Evolutionary conservation across 2,329 filamentous ascomycete genomes (phyloP).

Genomic region (Epichloe scottii): DNA sequence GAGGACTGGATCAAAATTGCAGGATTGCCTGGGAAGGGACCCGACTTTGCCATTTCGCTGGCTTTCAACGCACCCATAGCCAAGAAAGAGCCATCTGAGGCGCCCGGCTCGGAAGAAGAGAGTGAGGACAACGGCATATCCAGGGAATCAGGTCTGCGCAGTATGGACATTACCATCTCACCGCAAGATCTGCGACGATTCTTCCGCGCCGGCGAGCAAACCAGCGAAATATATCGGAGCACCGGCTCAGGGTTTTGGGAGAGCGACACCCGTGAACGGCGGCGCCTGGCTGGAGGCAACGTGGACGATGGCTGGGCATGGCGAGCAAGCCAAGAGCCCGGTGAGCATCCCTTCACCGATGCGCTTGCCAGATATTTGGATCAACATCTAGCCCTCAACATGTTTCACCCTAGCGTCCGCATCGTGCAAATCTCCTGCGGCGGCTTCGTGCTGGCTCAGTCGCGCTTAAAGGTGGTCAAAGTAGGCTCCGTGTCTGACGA

Average conservation of each 20-base stretch:
- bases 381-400: conserved; percentile 39
- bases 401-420: conserved; percentile 42
- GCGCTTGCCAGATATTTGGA: conserved; percentile 37
- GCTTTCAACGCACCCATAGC: conserved; percentile 33
- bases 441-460: conserved; percentile 42
- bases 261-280: conserved; percentile 24
- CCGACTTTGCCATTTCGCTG: conserved; percentile 37
- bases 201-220: conserved; percentile 24
- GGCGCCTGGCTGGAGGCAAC: conserved; percentile 33
- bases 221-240: conserved; percentile 1
- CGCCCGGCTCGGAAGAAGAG: conserved; percentile 8
- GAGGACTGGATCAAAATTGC: conserved; percentile 36
- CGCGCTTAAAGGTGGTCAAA: conserved; percentile 34
- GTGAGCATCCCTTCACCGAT: conserved; percentile 31
- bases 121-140: conserved; percentile 8
- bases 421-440: conserved; percentile 41
- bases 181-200: conserved; percentile 35
- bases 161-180: conserved; percentile 40
- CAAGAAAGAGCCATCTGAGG: background rate
- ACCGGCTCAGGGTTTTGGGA: conserved; percentile 15
- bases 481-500: conserved; percentile 18
- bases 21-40: conserved; percentile 21
- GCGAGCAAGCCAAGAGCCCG: conserved; percentile 18
- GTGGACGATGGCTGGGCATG: conserved; percentile 42
- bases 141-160: conserved; percentile 20